Evolutionary conservation across 2,329 filamentous ascomycete species (phyloP).

Genomic region (Ascomycota sp.): DNA sequence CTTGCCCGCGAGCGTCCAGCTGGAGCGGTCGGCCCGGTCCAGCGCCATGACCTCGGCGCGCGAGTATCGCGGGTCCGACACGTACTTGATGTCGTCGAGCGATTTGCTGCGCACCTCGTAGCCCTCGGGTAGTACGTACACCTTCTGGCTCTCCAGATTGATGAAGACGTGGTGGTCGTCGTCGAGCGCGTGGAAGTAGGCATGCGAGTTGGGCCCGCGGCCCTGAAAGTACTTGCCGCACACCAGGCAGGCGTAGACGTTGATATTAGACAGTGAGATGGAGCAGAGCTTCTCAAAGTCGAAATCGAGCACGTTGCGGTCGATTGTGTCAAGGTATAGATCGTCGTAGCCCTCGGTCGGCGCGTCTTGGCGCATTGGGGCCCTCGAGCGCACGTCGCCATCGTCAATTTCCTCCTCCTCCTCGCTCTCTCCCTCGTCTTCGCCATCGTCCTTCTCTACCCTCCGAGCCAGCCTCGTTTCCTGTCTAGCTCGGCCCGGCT

Average conservation of each 20-base stretch:
- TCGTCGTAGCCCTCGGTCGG: conserved; percentile 82
- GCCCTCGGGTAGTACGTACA: conserved; percentile 83
- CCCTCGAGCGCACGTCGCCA: conserved; percentile 13
- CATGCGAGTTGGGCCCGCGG: conserved; percentile 79
- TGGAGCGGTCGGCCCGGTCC: conserved; percentile 40
- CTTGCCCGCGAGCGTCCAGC: conserved; percentile 63
- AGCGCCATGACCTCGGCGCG: conserved; percentile 61
- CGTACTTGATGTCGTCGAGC: conserved; percentile 94
- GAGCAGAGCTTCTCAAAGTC: conserved; percentile 99
- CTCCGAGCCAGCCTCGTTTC: not conserved
- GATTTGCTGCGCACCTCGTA: conserved; percentile 93
- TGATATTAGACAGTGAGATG: conserved; percentile 89
- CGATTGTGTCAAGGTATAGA: conserved; percentile 92
- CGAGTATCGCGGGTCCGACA: conserved; percentile 75
- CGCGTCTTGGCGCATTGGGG: conserved; percentile 48
- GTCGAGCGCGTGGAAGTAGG: conserved; percentile 93
- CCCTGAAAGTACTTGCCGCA: conserved; percentile 98
- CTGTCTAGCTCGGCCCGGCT: not conserved
- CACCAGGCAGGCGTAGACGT: conserved; percentile 92
- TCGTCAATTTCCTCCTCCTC: conserved; percentile 21
- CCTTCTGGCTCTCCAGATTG: conserved; percentile 84
- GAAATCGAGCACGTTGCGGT: conserved; percentile 82
- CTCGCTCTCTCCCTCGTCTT: conserved; percentile 11
- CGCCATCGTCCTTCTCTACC: conserved; percentile 4
- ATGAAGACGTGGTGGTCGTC: conserved; percentile 94